phyloP scores from a whole-genome alignment of 495 filamentous ascomycete genomes.

The Cudoniella acicularis region DNA sequence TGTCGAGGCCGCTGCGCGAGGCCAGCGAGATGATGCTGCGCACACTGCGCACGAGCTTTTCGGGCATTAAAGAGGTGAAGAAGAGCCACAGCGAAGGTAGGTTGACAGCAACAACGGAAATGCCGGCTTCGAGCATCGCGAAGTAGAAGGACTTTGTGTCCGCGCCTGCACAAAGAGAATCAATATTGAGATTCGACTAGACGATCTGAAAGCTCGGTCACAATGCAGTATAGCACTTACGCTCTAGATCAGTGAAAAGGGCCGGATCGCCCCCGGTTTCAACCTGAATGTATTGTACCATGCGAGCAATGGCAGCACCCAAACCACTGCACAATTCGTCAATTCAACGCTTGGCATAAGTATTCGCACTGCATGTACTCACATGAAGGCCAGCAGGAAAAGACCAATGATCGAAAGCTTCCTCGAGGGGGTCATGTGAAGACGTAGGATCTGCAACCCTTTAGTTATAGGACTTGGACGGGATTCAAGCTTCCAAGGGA shows the following conservation, averaged over 20 bases:
- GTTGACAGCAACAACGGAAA: conserved; percentile 19
- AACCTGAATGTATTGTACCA: not conserved
- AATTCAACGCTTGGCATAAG: not conserved
- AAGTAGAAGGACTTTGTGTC: conserved; percentile 18
- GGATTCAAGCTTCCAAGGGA: not conserved
- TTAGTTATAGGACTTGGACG: not conserved
- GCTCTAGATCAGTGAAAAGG: no score
- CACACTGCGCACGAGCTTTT: conserved; percentile 9
- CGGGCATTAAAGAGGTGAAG: conserved; percentile 1
- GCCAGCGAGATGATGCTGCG: conserved; percentile 3
- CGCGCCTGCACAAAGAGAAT: no score
- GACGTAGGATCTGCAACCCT: not conserved
- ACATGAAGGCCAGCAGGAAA: not conserved
- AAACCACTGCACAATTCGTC: not conserved
- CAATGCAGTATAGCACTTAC: not conserved
- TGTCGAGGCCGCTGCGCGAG: no score
- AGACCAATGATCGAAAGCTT: not conserved
- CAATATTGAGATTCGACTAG: no score
- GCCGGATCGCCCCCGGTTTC: not conserved
- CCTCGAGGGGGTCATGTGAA: not conserved
- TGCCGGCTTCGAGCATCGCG: conserved; percentile 15
- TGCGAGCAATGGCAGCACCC: not conserved
- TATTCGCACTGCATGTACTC: not conserved
- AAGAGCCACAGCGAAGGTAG: conserved; percentile 19
- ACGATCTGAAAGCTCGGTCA: not conserved